Evolutionary conservation across 2,329 filamentous ascomycete species (phyloP), one percentile per base, ranked within the genome.

Genomic region (Trichothecium roseum): DNA sequence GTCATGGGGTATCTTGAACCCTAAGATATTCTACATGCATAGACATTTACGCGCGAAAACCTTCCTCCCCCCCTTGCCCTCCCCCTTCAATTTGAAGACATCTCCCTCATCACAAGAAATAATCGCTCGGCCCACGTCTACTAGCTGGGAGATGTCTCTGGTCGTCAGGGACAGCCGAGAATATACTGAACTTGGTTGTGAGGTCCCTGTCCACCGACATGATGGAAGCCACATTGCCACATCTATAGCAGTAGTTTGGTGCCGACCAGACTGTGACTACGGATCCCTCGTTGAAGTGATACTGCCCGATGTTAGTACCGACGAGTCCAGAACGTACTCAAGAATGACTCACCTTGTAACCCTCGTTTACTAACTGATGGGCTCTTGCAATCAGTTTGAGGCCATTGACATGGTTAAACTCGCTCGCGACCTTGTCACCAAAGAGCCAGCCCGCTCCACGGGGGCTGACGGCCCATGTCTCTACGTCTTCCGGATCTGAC

Each of bases 211-310:
- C 79, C 18, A 95, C 78, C 35, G 87, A 87, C 80, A 94, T 94
- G 55, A 95, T 94, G 54, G 88, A 95, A 7, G 91, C 91, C 55
- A 96, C 78, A 52, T 98, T 98, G 27, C 91, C 91, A 58, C 91
- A 98, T 37, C 88, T 74, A 57, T 94, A 94, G 57, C 85, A 93
- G 60, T 91, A 91, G 56, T 93, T 98, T 4, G 91, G 91, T 4
- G 91, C 91, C 40, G 87, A 95, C 91, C 91, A 98, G 16, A 98
- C 91, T 1, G 91, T 98, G 14, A 94, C 88, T 29, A 95, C 88
- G 10, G 93, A 93, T 62, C 91, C 89, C 56, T 94, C 84, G 36
- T 82, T 73, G 62, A 96, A 96, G 56, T 96, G 89, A 57, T 93
- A 96, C 75, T 85, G 38, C 24, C 35, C 6, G 18, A 3, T n/a